Conservation (phyloP, 768 basidiomycete species). For the Hericium coralloides region DNA sequence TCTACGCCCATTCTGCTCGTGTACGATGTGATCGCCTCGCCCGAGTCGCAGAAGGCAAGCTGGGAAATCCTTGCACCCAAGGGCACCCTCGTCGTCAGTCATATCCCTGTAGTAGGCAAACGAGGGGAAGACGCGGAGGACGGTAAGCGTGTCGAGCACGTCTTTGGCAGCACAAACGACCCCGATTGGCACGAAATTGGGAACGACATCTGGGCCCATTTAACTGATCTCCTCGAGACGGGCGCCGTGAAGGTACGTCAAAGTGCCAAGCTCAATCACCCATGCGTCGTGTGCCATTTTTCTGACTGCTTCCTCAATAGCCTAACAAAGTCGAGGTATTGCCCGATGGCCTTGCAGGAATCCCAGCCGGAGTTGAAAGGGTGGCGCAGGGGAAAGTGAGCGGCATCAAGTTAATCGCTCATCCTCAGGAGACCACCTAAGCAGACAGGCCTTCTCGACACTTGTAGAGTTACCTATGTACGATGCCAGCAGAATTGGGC, state of each 20-base stretch:
- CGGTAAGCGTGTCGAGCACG: background rate
- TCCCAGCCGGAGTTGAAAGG: constrained; percentile 11
- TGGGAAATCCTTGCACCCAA: constrained; percentile 17
- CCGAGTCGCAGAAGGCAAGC: constrained; percentile 16
- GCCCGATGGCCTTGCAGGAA: constrained; percentile 16
- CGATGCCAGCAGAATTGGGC: too few species aligned
- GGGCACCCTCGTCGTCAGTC: constrained; percentile 12
- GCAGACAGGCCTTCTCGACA: too few species aligned
- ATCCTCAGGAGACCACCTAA: background rate
- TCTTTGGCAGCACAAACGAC: background rate
- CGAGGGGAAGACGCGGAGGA: background rate
- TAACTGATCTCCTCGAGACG: constrained; percentile 2
- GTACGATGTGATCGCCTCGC: constrained; percentile 17
- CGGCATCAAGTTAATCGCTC: constrained; percentile 16
- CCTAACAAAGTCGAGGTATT: constrained; percentile 16
- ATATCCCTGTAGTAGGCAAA: background rate
- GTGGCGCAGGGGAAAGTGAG: constrained; percentile 13
- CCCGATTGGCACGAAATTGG: background rate
- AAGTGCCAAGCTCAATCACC: background rate
- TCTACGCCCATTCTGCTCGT: constrained; percentile 15
- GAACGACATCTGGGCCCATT: background rate
- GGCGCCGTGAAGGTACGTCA: constrained; percentile 6
- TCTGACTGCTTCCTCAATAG: constrained; percentile 1
- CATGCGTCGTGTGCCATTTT: background rate
- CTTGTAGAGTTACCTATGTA: too few species aligned